These are phyloP conservation scores for Plantago coronopus DNA, from an alignment of 305 asterid species.

Conservation along the genomic window DNA sequence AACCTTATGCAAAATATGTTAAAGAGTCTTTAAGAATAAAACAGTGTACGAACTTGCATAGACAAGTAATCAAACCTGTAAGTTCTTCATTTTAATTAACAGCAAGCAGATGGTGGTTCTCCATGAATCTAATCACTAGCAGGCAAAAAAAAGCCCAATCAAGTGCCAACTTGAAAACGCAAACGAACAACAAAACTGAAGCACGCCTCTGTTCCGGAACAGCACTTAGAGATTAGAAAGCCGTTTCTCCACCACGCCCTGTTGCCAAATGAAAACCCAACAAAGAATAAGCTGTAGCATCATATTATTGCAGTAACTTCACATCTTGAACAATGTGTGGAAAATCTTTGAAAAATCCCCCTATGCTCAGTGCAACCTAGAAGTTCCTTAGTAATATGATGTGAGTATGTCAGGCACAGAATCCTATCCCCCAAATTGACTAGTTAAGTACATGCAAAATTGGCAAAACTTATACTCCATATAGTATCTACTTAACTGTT, in stretches of 20 bases:
- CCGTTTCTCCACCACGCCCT: neutral
- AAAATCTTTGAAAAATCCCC: too few species aligned
- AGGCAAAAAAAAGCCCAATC: slow-evolving; percentile 1
- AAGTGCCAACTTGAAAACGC: slow-evolving; percentile 18
- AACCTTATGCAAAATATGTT: too few species aligned
- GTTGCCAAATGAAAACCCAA: slow-evolving; percentile 1
- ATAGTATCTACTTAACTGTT: too few species aligned
- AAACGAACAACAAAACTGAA: slow-evolving; percentile 13
- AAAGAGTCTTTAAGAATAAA: too few species aligned
- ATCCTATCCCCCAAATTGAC: too few species aligned
- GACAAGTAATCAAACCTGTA: slow-evolving; percentile 28
- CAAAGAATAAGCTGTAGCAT: slow-evolving; percentile 1
- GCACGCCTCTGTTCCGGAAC: slow-evolving; percentile 30
- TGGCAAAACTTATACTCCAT: too few species aligned
- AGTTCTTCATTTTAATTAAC: slow-evolving; percentile 52
- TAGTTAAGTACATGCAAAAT: too few species aligned
- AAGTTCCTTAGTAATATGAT: too few species aligned
- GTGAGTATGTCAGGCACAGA: too few species aligned
- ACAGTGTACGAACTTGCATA: too few species aligned
- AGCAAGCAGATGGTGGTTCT: slow-evolving; percentile 32
- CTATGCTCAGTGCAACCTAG: too few species aligned
- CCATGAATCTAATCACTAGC: slow-evolving; percentile 35
- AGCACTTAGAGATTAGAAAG: slow-evolving; percentile 4
- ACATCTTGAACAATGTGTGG: neutral
- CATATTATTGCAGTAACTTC: neutral